These are phyloP conservation scores for Epichloe sp. DNA, from an alignment of 2,329 filamentous ascomycete genomes.

Conservation along the genomic window DNA sequence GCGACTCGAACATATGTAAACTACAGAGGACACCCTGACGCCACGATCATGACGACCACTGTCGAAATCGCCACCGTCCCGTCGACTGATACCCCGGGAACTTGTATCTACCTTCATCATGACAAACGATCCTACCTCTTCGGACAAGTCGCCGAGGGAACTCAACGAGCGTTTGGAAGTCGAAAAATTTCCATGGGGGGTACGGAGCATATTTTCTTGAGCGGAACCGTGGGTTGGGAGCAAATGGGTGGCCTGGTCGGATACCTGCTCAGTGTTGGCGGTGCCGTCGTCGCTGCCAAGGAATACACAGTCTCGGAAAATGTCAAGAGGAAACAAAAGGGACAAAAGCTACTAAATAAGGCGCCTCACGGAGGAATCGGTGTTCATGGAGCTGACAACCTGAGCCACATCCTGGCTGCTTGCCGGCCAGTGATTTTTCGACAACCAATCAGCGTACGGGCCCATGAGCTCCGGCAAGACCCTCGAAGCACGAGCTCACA, in stretches of 20 bases:
- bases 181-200: conserved; percentile 51
- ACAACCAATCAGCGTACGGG: conserved; percentile 60
- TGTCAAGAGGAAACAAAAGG: conserved; percentile 25
- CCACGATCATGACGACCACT: conserved; percentile 51
- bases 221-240: conserved; percentile 62
- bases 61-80: conserved; percentile 70
- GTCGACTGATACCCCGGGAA: conserved; percentile 77
- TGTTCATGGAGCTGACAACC: conserved; percentile 71
- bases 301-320: conserved; percentile 28
- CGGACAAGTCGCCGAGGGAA: conserved; percentile 71
- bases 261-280: conserved; percentile 72
- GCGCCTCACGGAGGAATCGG: conserved; percentile 29
- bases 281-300: conserved; percentile 39
- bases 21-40: neutral
- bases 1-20: neutral
- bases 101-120: conserved; percentile 64
- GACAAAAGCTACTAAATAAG: conserved; percentile 15
- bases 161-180: conserved; percentile 63
- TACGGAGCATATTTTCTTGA: conserved; percentile 68
- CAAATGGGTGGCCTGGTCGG: conserved; percentile 74
- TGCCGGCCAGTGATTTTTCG: conserved; percentile 76
- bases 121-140: conserved; percentile 76
- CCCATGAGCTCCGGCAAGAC: conserved; percentile 50
- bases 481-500: conserved; percentile 17
- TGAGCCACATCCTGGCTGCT: conserved; percentile 70